Evolutionary conservation across 139 green algal genomes (phyloP), one percentile per base, ranked within the genome.

Genomic region (Chlorella sp.): DNA sequence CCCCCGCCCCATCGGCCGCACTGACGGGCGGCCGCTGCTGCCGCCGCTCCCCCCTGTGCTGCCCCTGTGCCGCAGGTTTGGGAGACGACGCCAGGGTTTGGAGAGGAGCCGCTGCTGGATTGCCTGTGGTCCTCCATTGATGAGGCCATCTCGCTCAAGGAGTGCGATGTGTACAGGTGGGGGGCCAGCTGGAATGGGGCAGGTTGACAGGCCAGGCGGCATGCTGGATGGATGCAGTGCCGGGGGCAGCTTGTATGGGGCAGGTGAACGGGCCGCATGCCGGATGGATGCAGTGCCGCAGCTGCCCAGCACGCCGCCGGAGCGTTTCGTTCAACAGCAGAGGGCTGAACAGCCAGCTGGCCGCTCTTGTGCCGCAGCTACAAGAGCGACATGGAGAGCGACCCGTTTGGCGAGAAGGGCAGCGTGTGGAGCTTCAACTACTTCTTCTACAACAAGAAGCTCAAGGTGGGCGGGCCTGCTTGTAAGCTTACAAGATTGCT

Each of bases 361-460:
- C n/a, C n/a, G n/a, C n/a, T n/a, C n/a, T n/a, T n/a, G n/a, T n/a
- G 44, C 44, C 44, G 63, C 83, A 93, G 82, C 67, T 98, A 98
- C 91, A 93, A 95, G 83, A 94, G 90, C 23, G 95, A 98, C 85
- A 60, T 92, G 55, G 95, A 97, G 82, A 94, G 87, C 9, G 95
- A 98, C 85, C 93, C 95, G 0, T 97, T 98, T 88, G 93, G 95
- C 90, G 96, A 98, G 76, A 90, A 95, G 78, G 93, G 93, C 70
- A 93, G 87, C 68, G 84, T 98, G 1, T 99, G 97, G 97, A 93
- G 89, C 21, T 99, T 99, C 92, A 98, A 98, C 92, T 99, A 97
- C 87, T 99, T 99, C 80, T 99, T 99, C 86, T 99, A 99, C 94
- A 99, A 99, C 90, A 98, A 60, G 51, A 60, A 60, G 51, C 51